Evolutionary conservation across 2,329 filamentous ascomycete species (phyloP).

Genomic region (Zasmidium angulare): DNA sequence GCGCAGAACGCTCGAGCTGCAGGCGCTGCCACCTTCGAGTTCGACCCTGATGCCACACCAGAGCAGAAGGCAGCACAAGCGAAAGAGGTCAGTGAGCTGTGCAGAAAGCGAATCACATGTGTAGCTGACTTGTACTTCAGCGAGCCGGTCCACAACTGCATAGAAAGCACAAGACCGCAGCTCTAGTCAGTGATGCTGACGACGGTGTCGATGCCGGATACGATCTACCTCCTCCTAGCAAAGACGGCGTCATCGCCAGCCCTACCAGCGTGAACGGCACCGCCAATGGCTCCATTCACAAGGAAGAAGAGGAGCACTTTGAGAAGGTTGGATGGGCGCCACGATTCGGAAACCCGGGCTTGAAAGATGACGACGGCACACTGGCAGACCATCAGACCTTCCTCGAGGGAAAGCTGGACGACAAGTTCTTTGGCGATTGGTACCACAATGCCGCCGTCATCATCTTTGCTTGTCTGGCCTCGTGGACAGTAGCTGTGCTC

Average conservation of each 20-base stretch:
- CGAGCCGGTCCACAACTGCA: constrained; percentile 24
- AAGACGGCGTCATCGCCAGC: constrained; percentile 63
- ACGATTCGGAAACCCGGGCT: constrained; percentile 70
- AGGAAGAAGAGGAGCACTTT: constrained; percentile 51
- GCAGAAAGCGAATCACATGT: neutral
- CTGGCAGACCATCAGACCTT: constrained; percentile 85
- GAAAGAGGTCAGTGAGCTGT: constrained; percentile 58
- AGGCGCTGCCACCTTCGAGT: constrained; percentile 77
- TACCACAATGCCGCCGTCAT: constrained; percentile 97
- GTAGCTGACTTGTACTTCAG: constrained; percentile 22
- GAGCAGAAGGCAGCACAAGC: constrained; percentile 83
- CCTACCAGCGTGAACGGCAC: constrained; percentile 46
- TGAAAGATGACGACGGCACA: constrained; percentile 56
- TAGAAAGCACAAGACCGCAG: constrained; percentile 62
- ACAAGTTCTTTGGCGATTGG: constrained; percentile 96
- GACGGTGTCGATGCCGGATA: constrained; percentile 68
- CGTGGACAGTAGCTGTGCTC: constrained; percentile 85
- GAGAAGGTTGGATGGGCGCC: constrained; percentile 81
- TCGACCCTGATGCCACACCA: constrained; percentile 79
- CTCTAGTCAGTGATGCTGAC: constrained; percentile 76
- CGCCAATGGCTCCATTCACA: constrained; percentile 54
- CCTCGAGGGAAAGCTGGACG: constrained; percentile 78
- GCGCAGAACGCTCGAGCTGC: constrained; percentile 76
- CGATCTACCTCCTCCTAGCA: constrained; percentile 73
- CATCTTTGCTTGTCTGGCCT: constrained; percentile 83